Base-by-base conservation (phyloP, 805 yeast genomes). In the Candida ovalis region DNA sequence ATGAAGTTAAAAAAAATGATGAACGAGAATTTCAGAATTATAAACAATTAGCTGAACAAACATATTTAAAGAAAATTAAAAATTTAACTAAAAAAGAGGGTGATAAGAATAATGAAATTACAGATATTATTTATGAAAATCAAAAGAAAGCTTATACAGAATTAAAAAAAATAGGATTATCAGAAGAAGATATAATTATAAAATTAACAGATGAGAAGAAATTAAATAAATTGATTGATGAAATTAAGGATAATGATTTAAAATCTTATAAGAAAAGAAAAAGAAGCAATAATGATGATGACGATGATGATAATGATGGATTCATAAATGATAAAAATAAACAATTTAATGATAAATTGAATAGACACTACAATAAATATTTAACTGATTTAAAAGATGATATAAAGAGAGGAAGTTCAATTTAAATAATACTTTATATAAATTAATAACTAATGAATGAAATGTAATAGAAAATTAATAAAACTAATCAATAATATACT, bases 241-340 rank as follows among this genome's bases (percentile, higher is more conserved):
- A 59, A 18, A 62, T 70, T 25, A 62, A 61, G 61, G 64, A 68
- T 56, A 61, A 68, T 46, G 71, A 71, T 47, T 66, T 61, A 57
- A 66, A 67, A 27, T 64, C 66, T 40, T 61, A 62, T 52, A 66
- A 64, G 43, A 67, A 76, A 56, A 66, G 76, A 53, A 66, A 66
- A 55, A 58, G 40, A 19, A 30, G n/a, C n/a, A n/a, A n/a, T n/a
- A n/a, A 15, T 15, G 42, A 60, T 46, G 66, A 64, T 44, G 62
- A 58, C 10, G 70, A 61, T 3, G 73, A 62, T 4, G 69, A 61
- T 4, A 71, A 61, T 18, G 70, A 68, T 4, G 70, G 76, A 25
- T 76, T 68, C 62, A 79, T 87, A 60, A 86, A 84, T 60, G 88
- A 82, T 53, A 83, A 82, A 64, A 87, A 87, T 70, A 77, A 75